A percentile compares a stretch with the other conserved stretches of the same genome.
phyloP scores from a whole-genome alignment of 2,329 filamentous ascomycete species.

The Atkinsonella texensis region DNA sequence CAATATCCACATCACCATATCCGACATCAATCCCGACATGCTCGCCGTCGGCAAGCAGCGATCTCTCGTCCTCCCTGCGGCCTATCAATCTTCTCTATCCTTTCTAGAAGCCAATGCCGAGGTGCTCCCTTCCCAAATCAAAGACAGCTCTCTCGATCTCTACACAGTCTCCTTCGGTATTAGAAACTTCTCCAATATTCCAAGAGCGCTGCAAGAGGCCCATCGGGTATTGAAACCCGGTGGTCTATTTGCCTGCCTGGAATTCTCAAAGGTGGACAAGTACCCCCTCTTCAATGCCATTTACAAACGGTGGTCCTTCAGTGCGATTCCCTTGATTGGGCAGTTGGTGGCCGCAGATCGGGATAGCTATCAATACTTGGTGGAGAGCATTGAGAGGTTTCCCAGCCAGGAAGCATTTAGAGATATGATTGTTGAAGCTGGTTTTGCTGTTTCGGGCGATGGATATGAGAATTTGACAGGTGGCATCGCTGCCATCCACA shows the following conservation, averaged over 20 bases:
- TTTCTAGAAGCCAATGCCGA: constrained; percentile 93
- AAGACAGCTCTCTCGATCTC: constrained; percentile 66
- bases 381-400: constrained; percentile 94
- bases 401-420: constrained; percentile 77
- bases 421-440: constrained; percentile 70
- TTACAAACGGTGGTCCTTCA: constrained; percentile 95
- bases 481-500: constrained; percentile 92
- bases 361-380: constrained; percentile 95
- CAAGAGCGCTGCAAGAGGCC: constrained; percentile 69
- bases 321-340: constrained; percentile 86
- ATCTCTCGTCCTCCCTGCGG: constrained; percentile 43
- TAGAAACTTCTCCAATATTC: constrained; percentile 90
- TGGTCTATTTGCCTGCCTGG: constrained; percentile 90
- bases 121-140: constrained; percentile 49
- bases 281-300: constrained; percentile 67
- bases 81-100: constrained; percentile 44
- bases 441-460: constrained; percentile 70
- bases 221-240: constrained; percentile 84
- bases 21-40: constrained; percentile 96
- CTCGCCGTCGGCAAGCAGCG: constrained; percentile 77
- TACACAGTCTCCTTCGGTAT: constrained; percentile 98
- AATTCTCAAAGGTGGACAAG: constrained; percentile 77
- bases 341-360: constrained; percentile 89
- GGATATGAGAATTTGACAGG: constrained; percentile 87
- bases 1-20: constrained; percentile 74